These are phyloP conservation scores for Pelargonium australe DNA, from an alignment of 441 rosid genomes.

Conservation along the genomic window DNA sequence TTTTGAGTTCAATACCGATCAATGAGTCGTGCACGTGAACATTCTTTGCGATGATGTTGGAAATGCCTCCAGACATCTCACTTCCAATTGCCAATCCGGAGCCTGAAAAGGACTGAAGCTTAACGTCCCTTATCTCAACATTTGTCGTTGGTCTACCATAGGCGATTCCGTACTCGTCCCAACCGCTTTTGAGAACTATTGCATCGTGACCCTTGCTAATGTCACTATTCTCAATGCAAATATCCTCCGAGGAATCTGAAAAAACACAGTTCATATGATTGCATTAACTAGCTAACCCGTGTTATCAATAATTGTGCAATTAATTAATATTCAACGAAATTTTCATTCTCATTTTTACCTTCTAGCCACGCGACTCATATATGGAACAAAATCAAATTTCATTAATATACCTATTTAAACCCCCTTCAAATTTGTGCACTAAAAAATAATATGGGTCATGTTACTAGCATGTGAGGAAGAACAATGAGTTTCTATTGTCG, in stretches of 20 bases:
- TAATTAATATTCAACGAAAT: too few species aligned
- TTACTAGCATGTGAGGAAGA: too few species aligned
- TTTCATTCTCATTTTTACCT: too few species aligned
- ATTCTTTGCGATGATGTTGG: slow-evolving; percentile 23
- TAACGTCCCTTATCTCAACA: slow-evolving; percentile 30
- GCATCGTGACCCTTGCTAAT: slow-evolving; percentile 39
- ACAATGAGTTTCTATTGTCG: too few species aligned
- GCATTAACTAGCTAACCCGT: too few species aligned
- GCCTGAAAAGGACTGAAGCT: slow-evolving; percentile 28
- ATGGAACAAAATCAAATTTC: too few species aligned
- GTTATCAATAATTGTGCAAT: too few species aligned
- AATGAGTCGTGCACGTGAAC: slow-evolving; percentile 22
- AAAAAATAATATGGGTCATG: too few species aligned
- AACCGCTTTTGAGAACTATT: slow-evolving; percentile 41
- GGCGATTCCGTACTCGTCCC: slow-evolving; percentile 45
- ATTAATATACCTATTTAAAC: too few species aligned
- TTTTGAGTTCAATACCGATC: slow-evolving; percentile 35
- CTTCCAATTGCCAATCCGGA: slow-evolving; percentile 40
- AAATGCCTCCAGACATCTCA: slow-evolving; percentile 47
- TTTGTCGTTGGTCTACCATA: slow-evolving; percentile 28
- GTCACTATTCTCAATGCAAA: slow-evolving; percentile 39
- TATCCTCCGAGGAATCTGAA: slow-evolving; percentile 39
- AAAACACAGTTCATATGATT: too few species aligned
- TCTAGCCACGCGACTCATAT: too few species aligned
- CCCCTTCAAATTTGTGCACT: too few species aligned